phyloP scores from a whole-genome alignment of 164 flowering plant species.

The Piper betle region DNA sequence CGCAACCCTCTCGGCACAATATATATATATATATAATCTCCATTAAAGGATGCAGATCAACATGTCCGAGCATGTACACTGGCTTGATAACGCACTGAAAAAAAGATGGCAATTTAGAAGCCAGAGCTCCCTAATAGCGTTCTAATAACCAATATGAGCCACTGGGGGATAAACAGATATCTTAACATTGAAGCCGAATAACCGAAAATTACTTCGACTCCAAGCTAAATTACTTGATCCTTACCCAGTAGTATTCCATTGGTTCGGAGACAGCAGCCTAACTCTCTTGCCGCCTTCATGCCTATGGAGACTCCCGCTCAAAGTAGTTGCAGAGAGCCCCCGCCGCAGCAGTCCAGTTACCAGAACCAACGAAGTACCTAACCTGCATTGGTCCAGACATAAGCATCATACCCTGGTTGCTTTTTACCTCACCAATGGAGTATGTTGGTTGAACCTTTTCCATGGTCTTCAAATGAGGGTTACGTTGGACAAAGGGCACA shows the following conservation, averaged over 20 bases:
- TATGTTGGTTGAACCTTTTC: conserved; percentile 15
- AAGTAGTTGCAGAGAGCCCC: conserved; percentile 70
- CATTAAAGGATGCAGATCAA: too few species aligned
- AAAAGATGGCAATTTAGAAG: not conserved
- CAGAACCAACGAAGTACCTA: conserved; percentile 78
- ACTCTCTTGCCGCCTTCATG: not conserved
- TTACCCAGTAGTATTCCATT: not conserved
- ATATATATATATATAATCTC: too few species aligned
- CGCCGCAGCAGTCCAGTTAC: conserved; percentile 68
- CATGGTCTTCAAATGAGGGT: conserved; percentile 19
- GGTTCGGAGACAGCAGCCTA: not conserved
- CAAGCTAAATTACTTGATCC: not conserved
- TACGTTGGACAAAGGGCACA: conserved; percentile 22
- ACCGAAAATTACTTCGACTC: not conserved
- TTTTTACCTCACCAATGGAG: conserved; percentile 72
- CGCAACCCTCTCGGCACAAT: too few species aligned
- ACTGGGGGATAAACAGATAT: not conserved
- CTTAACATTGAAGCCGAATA: too few species aligned
- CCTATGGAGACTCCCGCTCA: conserved; percentile 50
- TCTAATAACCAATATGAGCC: not conserved
- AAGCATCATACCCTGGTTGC: conserved; percentile 44
- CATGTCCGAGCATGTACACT: too few species aligned
- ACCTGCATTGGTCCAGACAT: conserved; percentile 85
- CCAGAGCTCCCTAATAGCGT: not conserved
- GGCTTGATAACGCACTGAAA: not conserved